Conservation (phyloP, 345 rosid species). For the Erucastrum elatum region DNA sequence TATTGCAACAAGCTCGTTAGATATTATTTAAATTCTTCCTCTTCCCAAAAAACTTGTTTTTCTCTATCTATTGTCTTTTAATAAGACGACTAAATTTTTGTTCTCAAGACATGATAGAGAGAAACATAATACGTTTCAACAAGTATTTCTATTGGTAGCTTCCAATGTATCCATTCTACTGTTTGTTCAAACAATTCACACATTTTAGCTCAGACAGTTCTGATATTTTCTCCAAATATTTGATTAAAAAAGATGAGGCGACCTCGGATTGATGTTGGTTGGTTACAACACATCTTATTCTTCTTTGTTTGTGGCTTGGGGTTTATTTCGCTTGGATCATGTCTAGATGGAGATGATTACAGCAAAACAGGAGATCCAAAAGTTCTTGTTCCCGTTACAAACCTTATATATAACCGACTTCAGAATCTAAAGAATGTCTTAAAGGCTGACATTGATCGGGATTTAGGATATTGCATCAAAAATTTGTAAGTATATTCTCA, state of each 20-base stretch:
- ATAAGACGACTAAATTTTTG: neutral
- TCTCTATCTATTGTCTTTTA: conserved; percentile 18
- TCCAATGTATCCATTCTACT: conserved; percentile 37
- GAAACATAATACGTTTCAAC: neutral
- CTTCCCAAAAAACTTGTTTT: neutral
- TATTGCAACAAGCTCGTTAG: conserved; percentile 5
- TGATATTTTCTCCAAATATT: conserved; percentile 14
- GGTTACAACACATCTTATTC: conserved; percentile 38
- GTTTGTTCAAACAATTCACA: conserved; percentile 24
- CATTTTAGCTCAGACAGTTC: conserved; percentile 19
- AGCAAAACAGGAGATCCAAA: conserved; percentile 56
- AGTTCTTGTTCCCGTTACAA: conserved; percentile 48
- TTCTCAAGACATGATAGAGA: conserved; percentile 26
- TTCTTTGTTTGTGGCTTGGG: conserved; percentile 38
- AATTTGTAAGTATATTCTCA: conserved; percentile 50
- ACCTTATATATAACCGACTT: conserved; percentile 54
- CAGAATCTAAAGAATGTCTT: conserved; percentile 53
- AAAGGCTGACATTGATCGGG: conserved; percentile 44
- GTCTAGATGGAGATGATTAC: conserved; percentile 60
- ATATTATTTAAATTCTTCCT: conserved; percentile 14
- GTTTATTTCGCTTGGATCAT: conserved; percentile 36
- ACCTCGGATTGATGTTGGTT: conserved; percentile 33
- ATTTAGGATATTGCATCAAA: conserved; percentile 68
- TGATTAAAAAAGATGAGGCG: conserved; percentile 31
- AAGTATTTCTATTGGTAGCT: neutral